Conservation (phyloP, 805 yeast species). For the Yamadazyma akitaensis region DNA sequence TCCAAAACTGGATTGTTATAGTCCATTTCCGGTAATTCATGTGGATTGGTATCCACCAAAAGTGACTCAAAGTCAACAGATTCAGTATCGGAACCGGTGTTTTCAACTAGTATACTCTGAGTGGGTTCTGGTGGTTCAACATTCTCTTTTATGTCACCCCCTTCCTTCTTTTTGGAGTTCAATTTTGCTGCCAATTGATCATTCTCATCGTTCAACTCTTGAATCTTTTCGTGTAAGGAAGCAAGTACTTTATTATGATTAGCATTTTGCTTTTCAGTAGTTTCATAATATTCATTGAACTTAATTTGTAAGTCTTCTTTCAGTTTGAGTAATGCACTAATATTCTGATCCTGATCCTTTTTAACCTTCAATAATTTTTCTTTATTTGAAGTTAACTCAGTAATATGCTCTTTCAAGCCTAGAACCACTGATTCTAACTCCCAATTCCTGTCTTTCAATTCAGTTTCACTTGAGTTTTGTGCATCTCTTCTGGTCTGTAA, state of each 20-base stretch:
- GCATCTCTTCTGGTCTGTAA: slow-evolving; percentile 31
- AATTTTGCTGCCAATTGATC: slow-evolving; percentile 49
- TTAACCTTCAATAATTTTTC: slow-evolving; percentile 31
- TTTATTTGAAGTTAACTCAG: slow-evolving; percentile 38
- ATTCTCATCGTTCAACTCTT: slow-evolving; percentile 67
- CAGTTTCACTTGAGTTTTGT: slow-evolving; percentile 43
- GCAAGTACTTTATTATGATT: slow-evolving; percentile 41
- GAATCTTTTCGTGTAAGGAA: slow-evolving; percentile 50
- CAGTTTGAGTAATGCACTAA: slow-evolving; percentile 37
- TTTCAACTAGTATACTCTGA: not conserved
- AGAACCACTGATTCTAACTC: slow-evolving; percentile 56
- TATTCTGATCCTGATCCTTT: slow-evolving; percentile 31
- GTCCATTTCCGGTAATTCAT: slow-evolving; percentile 25
- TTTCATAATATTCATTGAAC: slow-evolving; percentile 39
- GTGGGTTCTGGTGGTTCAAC: not conserved
- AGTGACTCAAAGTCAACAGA: slow-evolving; percentile 33
- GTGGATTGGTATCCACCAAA: slow-evolving; percentile 26
- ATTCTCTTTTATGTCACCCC: not conserved
- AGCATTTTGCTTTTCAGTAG: slow-evolving; percentile 33
- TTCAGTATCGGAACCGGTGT: slow-evolving; percentile 25
- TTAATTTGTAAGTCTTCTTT: slow-evolving; percentile 45
- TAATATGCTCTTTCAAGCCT: slow-evolving; percentile 41
- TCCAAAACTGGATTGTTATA: slow-evolving; percentile 50
- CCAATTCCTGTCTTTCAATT: slow-evolving; percentile 60
- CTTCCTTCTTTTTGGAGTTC: not conserved